A percentile compares a stretch with the other conserved stretches of the same genome.
Evolutionary conservation across 1,284 basidiomycete genomes (phyloP).

Genomic region (Cutaneotrichosporon mucoides): DNA sequence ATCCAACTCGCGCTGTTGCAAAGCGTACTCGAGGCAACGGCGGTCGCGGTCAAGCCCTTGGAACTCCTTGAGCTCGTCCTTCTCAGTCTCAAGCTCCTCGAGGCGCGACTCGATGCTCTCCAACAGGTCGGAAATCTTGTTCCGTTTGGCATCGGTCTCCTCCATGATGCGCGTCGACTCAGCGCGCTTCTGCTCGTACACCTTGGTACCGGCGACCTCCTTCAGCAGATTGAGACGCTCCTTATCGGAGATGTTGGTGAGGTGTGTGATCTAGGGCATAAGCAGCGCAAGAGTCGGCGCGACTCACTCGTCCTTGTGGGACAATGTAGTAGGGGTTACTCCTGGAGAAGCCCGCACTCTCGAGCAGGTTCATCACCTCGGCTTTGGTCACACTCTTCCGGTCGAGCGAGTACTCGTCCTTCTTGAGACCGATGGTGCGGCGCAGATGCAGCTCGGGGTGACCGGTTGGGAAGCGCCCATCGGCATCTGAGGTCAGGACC

Average conservation of each 20-base stretch:
- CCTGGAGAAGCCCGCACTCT: constrained; percentile 93
- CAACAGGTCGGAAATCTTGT: constrained; percentile 85
- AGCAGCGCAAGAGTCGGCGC: no score
- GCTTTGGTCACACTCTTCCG: constrained; percentile 87
- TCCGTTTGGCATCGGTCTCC: constrained; percentile 87
- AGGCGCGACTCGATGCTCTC: constrained; percentile 87
- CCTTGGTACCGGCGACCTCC: constrained; percentile 96
- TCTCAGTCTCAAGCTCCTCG: constrained; percentile 90
- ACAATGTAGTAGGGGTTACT: constrained; percentile 99
- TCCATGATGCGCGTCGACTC: constrained; percentile 95
- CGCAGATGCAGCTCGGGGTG: constrained; percentile 79
- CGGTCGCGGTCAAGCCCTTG: constrained; percentile 93
- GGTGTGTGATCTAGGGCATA: constrained; percentile 87
- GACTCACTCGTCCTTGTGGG: constrained; percentile 87
- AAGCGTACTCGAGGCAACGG: constrained; percentile 89
- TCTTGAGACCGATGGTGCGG: constrained; percentile 94
- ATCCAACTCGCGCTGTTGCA: constrained; percentile 85
- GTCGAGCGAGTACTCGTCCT: constrained; percentile 97
- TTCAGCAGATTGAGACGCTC: constrained; percentile 91
- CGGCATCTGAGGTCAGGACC: constrained; percentile 48
- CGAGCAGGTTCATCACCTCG: constrained; percentile 93
- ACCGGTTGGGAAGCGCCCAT: constrained; percentile 85
- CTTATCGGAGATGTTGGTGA: constrained; percentile 96
- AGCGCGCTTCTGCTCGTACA: constrained; percentile 89
- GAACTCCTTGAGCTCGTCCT: constrained; percentile 94